Percentiles rank a stretch among this genome's conserved stretches.
phyloP scores from a whole-genome alignment of 2,329 filamentous ascomycete genomes.

The Cephalotrichum gorgonifer region DNA sequence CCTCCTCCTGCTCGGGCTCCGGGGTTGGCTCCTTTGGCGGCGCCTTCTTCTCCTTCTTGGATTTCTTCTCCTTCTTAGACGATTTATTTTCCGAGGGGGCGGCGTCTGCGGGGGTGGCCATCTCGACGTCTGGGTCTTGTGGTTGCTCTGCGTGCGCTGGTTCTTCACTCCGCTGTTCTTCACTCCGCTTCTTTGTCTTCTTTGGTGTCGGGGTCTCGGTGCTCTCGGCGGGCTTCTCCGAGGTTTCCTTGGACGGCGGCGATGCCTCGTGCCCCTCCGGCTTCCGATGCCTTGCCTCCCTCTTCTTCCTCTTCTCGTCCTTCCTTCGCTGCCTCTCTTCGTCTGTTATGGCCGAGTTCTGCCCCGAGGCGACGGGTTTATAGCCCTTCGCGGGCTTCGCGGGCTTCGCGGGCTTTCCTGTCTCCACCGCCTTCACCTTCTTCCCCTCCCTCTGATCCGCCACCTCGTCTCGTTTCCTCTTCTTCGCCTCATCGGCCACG shows the following conservation, averaged over 20 bases:
- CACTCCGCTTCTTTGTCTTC: neutral
- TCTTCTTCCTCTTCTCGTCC: conserved; percentile 8
- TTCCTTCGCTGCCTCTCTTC: conserved; percentile 8
- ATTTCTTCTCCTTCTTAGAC: conserved; percentile 9
- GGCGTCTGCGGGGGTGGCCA: neutral
- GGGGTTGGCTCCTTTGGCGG: conserved; percentile 14
- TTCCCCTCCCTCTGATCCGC: conserved; percentile 14
- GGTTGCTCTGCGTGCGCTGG: neutral
- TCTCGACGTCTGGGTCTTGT: neutral
- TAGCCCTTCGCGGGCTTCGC: conserved; percentile 11
- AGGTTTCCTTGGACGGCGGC: neutral
- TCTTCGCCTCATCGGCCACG: conserved; percentile 11
- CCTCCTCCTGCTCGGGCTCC: conserved; percentile 13
- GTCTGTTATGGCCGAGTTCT: conserved; percentile 9
- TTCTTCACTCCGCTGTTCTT: neutral
- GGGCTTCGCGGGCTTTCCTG: conserved; percentile 11
- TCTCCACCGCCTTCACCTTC: conserved; percentile 15
- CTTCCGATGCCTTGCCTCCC: conserved; percentile 5
- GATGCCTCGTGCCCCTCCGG: neutral
- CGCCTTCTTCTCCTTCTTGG: conserved; percentile 21
- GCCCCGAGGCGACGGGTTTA: conserved; percentile 1
- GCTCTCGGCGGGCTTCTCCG: neutral
- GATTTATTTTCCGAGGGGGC: neutral
- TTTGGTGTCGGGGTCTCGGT: neutral
- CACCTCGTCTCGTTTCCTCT: conserved; percentile 14